Conservation (phyloP, 176 grass and related monocot genomes). For the Elymus sibiricus region DNA sequence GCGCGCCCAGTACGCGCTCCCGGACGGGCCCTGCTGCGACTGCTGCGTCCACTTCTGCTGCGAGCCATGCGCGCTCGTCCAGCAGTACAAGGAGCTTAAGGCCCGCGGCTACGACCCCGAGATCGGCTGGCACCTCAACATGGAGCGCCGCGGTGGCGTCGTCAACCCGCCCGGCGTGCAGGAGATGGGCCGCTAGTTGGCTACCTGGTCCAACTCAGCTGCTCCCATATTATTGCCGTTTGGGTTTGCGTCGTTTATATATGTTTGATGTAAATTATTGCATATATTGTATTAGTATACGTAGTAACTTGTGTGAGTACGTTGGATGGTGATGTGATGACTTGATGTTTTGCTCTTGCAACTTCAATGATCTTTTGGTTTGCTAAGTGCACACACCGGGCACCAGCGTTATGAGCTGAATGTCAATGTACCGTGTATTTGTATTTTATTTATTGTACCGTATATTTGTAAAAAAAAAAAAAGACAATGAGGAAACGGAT, state of each 20-base stretch:
- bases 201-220: background rate
- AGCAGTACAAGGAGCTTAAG: slow-evolving; percentile 68
- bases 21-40: slow-evolving; percentile 48
- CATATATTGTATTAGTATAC: too few relatives aligned
- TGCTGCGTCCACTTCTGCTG: slow-evolving; percentile 74
- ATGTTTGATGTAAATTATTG: too few relatives aligned
- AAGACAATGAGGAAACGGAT: too few relatives aligned
- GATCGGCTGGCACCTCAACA: slow-evolving; percentile 33
- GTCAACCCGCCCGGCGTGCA: background rate
- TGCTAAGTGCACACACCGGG: too few relatives aligned
- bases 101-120: slow-evolving; percentile 53
- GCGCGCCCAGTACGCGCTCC: slow-evolving; percentile 36
- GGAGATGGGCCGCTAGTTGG: slow-evolving; percentile 7
- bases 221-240: background rate
- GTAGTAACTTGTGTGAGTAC: too few relatives aligned
- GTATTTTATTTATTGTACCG: too few relatives aligned
- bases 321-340: too few relatives aligned
- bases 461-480: too few relatives aligned
- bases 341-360: too few relatives aligned
- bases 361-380: too few relatives aligned
- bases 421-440: too few relatives aligned
- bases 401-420: too few relatives aligned
- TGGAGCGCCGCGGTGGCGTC: background rate
- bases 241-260: background rate
- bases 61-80: slow-evolving; percentile 49